Conservation (phyloP, 306 rosid genomes). For the Fagus sylvatica region DNA sequence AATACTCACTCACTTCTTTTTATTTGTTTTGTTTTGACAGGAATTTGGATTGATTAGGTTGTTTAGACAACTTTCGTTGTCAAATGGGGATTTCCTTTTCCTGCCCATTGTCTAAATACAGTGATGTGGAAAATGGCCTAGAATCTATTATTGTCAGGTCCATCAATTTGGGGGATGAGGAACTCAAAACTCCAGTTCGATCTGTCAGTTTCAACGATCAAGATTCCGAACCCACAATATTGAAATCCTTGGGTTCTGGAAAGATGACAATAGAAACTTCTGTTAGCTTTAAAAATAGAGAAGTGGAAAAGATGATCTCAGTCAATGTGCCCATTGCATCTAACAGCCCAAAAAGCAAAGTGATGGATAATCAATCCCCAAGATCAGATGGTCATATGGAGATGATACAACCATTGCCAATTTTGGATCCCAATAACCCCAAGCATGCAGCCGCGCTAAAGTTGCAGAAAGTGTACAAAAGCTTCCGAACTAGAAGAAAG, state of each 20-base stretch:
- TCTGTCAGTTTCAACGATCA: conserved; percentile 64
- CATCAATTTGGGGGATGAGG: conserved; percentile 57
- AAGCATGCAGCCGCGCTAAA: conserved; percentile 87
- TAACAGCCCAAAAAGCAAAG: conserved; percentile 40
- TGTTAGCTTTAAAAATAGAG: conserved; percentile 68
- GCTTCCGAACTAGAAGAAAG: conserved; percentile 95
- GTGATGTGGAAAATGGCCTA: conserved; percentile 58
- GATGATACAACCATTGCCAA: conserved; percentile 36
- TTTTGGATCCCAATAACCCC: conserved; percentile 61
- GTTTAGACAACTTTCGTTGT: conserved; percentile 19
- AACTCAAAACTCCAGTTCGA: conserved; percentile 55
- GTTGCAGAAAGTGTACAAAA: conserved; percentile 97
- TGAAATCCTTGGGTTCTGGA: conserved; percentile 64
- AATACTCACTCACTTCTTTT: conserved; percentile 12
- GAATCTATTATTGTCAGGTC: conserved; percentile 72
- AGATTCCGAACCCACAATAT: conserved; percentile 66
- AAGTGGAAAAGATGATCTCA: conserved; percentile 40
- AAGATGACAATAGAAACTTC: conserved; percentile 74
- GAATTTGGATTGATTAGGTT: conserved; percentile 29
- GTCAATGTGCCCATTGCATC: conserved; percentile 17
- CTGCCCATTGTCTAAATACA: conserved; percentile 64
- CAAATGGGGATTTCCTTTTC: conserved; percentile 80
- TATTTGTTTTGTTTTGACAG: conserved; percentile 39
- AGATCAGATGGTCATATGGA: conserved; percentile 39
- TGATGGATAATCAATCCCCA: conserved; percentile 36